Evolutionary conservation across 495 filamentous ascomycete genomes (phyloP).

Genomic region (Talaromyces proteolyticus): DNA sequence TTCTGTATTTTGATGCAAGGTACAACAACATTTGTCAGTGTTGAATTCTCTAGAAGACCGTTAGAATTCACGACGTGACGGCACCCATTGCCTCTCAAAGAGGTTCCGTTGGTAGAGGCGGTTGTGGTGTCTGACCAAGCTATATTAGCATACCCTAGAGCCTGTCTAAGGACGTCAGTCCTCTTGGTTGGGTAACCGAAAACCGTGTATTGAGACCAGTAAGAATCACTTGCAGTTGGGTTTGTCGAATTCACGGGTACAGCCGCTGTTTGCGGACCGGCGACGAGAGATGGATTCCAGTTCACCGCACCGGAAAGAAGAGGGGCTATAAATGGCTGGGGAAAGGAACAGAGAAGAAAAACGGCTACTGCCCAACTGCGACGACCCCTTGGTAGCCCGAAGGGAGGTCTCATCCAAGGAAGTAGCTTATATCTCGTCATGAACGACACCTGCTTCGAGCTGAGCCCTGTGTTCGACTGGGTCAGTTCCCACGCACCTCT

Average conservation of each 20-base stretch:
- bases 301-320: conserved; percentile 11
- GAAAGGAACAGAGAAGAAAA: conserved; percentile 6
- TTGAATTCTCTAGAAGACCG: conserved; percentile 5
- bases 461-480: neutral
- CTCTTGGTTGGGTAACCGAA: neutral
- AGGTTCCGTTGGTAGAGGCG: conserved; percentile 9
- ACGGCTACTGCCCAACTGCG: conserved; percentile 1
- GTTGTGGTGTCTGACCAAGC: conserved; percentile 1
- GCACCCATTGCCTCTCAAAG: conserved; percentile 9
- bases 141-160: conserved; percentile 1
- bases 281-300: conserved; percentile 7
- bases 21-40: conserved; percentile 4
- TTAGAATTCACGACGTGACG: conserved; percentile 13
- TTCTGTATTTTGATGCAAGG: conserved; percentile 11
- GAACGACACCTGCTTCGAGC: conserved; percentile 1
- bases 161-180: neutral
- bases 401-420: conserved; percentile 2
- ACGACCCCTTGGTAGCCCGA: neutral
- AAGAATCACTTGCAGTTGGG: neutral
- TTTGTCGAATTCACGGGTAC: conserved; percentile 2
- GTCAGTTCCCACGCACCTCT: conserved; percentile 4
- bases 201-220: conserved; percentile 1
- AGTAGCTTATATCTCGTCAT: conserved; percentile 5
- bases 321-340: conserved; percentile 12
- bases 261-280: neutral